Evolutionary conservation across 164 flowering plant species (phyloP), one percentile per base, ranked within the genome.

Genomic region (Echeveria elegans): DNA sequence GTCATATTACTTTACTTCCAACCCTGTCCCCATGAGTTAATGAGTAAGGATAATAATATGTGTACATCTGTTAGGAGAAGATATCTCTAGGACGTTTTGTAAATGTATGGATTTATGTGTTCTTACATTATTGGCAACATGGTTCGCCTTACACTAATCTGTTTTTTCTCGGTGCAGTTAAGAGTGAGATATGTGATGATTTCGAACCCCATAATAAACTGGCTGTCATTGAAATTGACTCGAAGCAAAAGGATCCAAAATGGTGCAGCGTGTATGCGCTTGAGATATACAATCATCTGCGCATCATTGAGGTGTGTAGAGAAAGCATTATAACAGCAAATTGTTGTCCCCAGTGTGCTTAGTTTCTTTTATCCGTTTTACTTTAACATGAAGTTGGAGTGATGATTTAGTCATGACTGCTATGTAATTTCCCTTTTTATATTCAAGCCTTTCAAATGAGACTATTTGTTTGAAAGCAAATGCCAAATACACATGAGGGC

Each of bases 191-290:
- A 23, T 66, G 59, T 36, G 43, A 63, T 68, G 24, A 66, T 68
- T 6, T 48, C 10, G 76, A 58, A 60, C 43, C 26, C 38, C 69
- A 60, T 26, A 50, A 64, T 58, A 67, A 23, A n/a, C n/a, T 24
- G 7, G 68, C 69, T 37, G 67, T 82, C 48, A 64, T 64, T 21
- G 80, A 82, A 69, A 81, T 84, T 63, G 86, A 82, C 72, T 75
- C 78, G 41, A 70, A 76, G 30, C 40, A 75, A 52, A 75, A 75
- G 71, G 83, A 81, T 78, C 85, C 85, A 61, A 77, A 43, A 69
- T 68, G 68, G 45, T 84, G 86, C 66, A 74, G 81, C 72, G 64
- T 72, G 30, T 84, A 84, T 74, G 88, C 82, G 21, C 65, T 76
- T 64, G 81, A 78, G 43, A 82, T 84, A 61, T 78, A 81, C 64